Base-by-base conservation (phyloP, 208 protist species). In the Naegleria lovaniensis region DNA sequence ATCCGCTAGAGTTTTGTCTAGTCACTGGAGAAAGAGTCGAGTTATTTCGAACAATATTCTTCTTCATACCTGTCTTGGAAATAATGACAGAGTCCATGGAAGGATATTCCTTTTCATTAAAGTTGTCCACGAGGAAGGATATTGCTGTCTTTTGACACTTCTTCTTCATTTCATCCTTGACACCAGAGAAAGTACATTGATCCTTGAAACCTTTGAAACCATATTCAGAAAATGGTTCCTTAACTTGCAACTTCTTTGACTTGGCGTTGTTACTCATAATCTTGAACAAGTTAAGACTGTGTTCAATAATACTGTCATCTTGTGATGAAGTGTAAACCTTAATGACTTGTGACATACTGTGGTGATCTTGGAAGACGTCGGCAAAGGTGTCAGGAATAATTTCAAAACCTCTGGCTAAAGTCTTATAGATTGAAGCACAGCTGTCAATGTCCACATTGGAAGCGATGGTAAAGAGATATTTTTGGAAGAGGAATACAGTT, bases 401-500 rank as follows among this genome's bases (percentile, higher is more conserved):
- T 38, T 89, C 48, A 38, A 89, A 89, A 29, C 48, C 85, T 67
- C 36, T 38, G 33, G 22, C 19, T 9, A 89, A 29, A 38, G 85
- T 41, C 25, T 39, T 89, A 29, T 89, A 89, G 19, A 89, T 33
- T 9, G 29, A 13, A 41, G 36, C 83, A 15, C 51, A 6, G 9
- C 41, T 29, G 4, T 40, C n/a, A 15, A 55, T 38, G 38, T 29
- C 33, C 0, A 39, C 36, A 38, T 55, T 39, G 29, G 51, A 41
- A 25, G 25, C 51, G 39, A 89, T 38, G 15, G 6, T 38, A 29
- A 89, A 89, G 7, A 89, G n/a, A 40, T 75, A 89, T 29, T 89
- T 89, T 67, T 89, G 85, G 48, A 89, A 89, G 5, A 89, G n/a
- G 85, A 89, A 89, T 7, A 67, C 85, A 36, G 13, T 52, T 22